These are phyloP conservation scores for Pneumocystis oryctolagi DNA, from an alignment of 1,139 yeast species.

Conservation along the genomic window DNA sequence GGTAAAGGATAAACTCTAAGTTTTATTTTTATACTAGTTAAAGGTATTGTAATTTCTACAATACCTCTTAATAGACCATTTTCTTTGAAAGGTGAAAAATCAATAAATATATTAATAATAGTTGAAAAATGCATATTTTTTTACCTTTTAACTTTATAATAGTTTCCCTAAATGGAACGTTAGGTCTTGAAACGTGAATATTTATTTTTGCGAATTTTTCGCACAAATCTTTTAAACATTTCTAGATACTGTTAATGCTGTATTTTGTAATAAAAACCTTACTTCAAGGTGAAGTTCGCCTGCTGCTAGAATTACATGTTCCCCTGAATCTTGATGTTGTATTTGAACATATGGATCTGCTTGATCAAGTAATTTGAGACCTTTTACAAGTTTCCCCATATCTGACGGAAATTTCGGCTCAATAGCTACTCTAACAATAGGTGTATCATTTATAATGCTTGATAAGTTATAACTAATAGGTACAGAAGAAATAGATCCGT, in stretches of 20 bases:
- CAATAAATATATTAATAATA: background rate
- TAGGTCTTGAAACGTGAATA: constrained; percentile 76
- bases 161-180: constrained; percentile 88
- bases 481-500: constrained; percentile 56
- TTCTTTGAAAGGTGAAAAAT: constrained; percentile 8
- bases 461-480: constrained; percentile 53
- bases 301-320: constrained; percentile 82
- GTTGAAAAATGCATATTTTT: constrained; percentile 23
- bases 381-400: constrained; percentile 59
- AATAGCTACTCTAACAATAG: constrained; percentile 84
- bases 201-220: constrained; percentile 90
- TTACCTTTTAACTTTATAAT: constrained; percentile 37
- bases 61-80: constrained; percentile 32
- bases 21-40: constrained; percentile 27
- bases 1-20: constrained; percentile 48
- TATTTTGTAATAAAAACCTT: background rate
- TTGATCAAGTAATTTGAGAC: constrained; percentile 60
- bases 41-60: constrained; percentile 18
- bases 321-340: constrained; percentile 75
- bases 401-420: constrained; percentile 84
- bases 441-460: constrained; percentile 51
- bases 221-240: constrained; percentile 74
- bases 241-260: constrained; percentile 13
- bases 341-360: constrained; percentile 92
- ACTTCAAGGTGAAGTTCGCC: constrained; percentile 80